These are phyloP conservation scores for Ustilago bromivora DNA, from an alignment of 1,284 basidiomycete species.

Conservation along the genomic window DNA sequence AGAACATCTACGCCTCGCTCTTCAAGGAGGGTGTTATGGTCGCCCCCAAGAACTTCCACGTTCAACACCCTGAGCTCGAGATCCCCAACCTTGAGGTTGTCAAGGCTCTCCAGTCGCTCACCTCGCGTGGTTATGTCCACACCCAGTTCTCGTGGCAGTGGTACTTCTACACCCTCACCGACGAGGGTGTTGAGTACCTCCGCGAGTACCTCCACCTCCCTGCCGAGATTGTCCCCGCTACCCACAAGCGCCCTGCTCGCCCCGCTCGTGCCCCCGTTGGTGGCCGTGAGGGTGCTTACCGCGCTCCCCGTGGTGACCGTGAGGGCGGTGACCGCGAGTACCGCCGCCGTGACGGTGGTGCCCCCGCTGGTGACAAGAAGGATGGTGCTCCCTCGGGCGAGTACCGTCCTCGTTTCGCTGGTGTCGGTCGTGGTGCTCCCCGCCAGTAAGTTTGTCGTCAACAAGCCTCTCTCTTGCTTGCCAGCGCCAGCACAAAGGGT, in stretches of 20 bases:
- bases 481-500: neutral
- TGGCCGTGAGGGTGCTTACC: conserved; percentile 64
- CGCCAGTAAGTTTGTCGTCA: conserved; percentile 54
- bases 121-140: conserved; percentile 94
- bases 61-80: conserved; percentile 96
- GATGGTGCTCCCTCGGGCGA: conserved; percentile 66
- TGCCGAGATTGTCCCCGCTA: conserved; percentile 69
- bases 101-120: conserved; percentile 98
- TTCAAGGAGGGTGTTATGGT: conserved; percentile 84
- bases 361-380: conserved; percentile 65
- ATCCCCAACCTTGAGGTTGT: conserved; percentile 98
- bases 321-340: conserved; percentile 68
- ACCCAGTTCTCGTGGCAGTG: conserved; percentile 78
- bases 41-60: conserved; percentile 99
- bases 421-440: conserved; percentile 66
- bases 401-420: conserved; percentile 69
- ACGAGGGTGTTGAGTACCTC: conserved; percentile 70
- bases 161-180: conserved; percentile 70
- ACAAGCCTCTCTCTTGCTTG: neutral
- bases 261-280: conserved; percentile 63
- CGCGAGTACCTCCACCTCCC: conserved; percentile 70
- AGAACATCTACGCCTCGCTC: conserved; percentile 68
- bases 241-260: conserved; percentile 69
- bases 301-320: conserved; percentile 65
- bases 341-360: conserved; percentile 62